These are phyloP conservation scores for Chamaecyparis obtusa DNA, from an alignment of 75 land plant species.

Conservation along the genomic window DNA sequence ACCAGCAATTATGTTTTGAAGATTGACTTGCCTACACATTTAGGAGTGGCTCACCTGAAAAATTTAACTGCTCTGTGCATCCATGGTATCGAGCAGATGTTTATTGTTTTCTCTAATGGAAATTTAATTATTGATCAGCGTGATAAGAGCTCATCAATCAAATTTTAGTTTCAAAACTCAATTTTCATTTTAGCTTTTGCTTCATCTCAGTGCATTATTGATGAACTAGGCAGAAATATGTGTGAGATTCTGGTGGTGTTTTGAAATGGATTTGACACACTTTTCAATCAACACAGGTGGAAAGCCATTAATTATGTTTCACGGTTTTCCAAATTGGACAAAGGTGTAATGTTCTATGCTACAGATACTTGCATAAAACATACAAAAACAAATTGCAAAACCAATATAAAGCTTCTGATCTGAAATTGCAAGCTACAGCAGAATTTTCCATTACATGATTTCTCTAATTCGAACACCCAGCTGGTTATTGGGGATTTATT, in stretches of 20 bases:
- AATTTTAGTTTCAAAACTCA: not conserved
- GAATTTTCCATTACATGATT: too few species aligned
- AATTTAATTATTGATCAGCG: not conserved
- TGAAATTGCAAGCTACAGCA: too few species aligned
- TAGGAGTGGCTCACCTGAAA: not conserved
- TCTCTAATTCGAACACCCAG: too few species aligned
- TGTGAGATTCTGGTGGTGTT: not conserved
- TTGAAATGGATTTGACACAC: not conserved
- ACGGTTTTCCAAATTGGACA: not conserved
- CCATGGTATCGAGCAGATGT: not conserved
- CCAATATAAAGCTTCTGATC: too few species aligned
- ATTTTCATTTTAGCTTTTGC: not conserved
- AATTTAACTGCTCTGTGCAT: not conserved
- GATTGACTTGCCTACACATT: not conserved
- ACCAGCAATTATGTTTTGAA: not conserved
- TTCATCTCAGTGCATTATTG: not conserved
- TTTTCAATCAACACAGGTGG: not conserved
- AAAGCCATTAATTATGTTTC: too few species aligned
- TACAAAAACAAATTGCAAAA: too few species aligned
- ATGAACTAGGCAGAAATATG: not conserved
- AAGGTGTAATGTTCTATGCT: too few species aligned
- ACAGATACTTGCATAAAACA: too few species aligned
- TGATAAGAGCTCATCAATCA: not conserved
- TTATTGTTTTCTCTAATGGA: not conserved
- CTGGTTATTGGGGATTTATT: too few species aligned